phyloP scores from a whole-genome alignment of 2,329 filamentous ascomycete genomes.

The Catunica adiposa region DNA sequence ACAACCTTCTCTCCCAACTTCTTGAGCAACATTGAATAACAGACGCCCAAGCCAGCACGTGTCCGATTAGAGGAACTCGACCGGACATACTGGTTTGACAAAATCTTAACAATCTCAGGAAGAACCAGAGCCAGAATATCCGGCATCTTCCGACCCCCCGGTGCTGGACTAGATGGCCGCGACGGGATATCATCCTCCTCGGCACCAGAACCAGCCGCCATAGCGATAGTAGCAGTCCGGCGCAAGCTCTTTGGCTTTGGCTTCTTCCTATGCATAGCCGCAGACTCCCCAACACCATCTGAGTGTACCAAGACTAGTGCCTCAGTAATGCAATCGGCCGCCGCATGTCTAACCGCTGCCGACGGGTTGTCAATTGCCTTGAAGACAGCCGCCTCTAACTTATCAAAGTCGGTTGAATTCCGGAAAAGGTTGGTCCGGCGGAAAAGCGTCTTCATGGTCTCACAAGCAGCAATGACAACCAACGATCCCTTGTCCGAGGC shows the following conservation, averaged over 20 bases:
- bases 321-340: constrained; percentile 69
- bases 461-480: constrained; percentile 63
- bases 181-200: constrained; percentile 58
- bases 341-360: constrained; percentile 62
- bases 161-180: constrained; percentile 57
- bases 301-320: constrained; percentile 63
- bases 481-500: constrained; percentile 67
- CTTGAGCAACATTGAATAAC: constrained; percentile 68
- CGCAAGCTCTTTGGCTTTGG: constrained; percentile 43
- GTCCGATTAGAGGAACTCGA: constrained; percentile 63
- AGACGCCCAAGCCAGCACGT: constrained; percentile 69
- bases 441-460: constrained; percentile 58
- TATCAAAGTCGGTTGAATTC: constrained; percentile 80
- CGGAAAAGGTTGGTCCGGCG: constrained; percentile 67
- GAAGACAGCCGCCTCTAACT: constrained; percentile 64
- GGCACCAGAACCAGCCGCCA: constrained; percentile 27
- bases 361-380: constrained; percentile 72
- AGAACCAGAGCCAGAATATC: constrained; percentile 60
- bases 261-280: constrained; percentile 37
- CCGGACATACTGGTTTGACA: constrained; percentile 68
- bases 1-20: constrained; percentile 68
- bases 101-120: constrained; percentile 57
- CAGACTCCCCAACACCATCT: constrained; percentile 36
- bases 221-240: constrained; percentile 34
- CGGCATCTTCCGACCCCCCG: constrained; percentile 30